Base-by-base conservation (phyloP, 1,284 basidiomycete species). In the Tylopilus sp. region DNA sequence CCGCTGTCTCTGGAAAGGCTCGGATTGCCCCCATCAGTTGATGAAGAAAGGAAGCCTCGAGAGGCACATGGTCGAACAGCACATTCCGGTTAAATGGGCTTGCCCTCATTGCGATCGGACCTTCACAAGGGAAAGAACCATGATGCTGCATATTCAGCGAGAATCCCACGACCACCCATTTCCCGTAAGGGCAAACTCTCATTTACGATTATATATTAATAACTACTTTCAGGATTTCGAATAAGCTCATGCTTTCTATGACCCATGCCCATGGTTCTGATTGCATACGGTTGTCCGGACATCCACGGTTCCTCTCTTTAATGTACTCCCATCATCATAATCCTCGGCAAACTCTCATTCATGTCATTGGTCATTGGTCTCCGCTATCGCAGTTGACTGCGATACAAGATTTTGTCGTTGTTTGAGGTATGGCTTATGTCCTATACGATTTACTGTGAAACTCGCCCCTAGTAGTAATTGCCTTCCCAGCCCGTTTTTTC, bases 1-100 rank as follows among this genome's bases (percentile, higher is more conserved):
- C n/a, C 18, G 1, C 0, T 72, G 73, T 41, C 39, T 1, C 12
- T 72, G 73, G 73, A 0, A 47, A 15, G 56, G 1, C 8, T 75
- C 44, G 70, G 47, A 0, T 3, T 16, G 29, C 1, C 12, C 0
- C 19, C 44, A 7, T 19, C 18, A 0, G 0, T 41, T n/a, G n/a
- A n/a, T 73, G 71, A 55, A 0, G 47, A 65, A 18, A 47, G 12
- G 67, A 0, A 64, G 67, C 19, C 61, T 72, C 1, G 64, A 65
- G 19, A 54, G 74, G 0, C 71, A 72, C 12, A 4, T 60, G 5
- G 57, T 19, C 1, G 71, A 74, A 6, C 64, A 58, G 2, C 71
- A 72, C 26, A 3, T 72, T 18, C 41, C 53, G 0, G 52, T 29
- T 1, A 63, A 4, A 12, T 72, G 71, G 71, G 53, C 57, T 0